phyloP scores from a whole-genome alignment of 73 alveolate species.

The Stentor roeselii region DNA sequence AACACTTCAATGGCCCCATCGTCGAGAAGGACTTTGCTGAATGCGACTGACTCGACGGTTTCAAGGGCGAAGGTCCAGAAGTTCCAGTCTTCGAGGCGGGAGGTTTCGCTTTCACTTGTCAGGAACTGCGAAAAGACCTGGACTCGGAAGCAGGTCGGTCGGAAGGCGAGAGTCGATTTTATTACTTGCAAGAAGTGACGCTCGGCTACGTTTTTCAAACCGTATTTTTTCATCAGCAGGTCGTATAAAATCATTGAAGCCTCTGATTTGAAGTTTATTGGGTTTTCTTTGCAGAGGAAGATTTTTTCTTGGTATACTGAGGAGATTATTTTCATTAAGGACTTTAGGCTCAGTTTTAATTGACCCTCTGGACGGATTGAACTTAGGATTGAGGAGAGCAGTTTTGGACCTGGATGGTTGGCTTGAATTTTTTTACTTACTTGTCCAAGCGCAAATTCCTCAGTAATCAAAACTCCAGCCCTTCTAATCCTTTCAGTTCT shows the following conservation, averaged over 20 bases:
- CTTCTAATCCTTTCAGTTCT: too few relatives aligned
- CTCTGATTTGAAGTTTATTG: not conserved
- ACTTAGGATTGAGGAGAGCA: not conserved
- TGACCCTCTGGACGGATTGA: not conserved
- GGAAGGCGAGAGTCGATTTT: not conserved
- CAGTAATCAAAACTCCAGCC: too few relatives aligned
- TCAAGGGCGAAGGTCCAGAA: not conserved
- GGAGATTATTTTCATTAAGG: not conserved
- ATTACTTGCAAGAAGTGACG: conserved; percentile 40
- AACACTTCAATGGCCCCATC: not conserved
- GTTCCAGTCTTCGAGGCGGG: not conserved
- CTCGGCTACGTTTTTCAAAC: conserved; percentile 73
- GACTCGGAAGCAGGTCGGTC: not conserved
- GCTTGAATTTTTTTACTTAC: not conserved
- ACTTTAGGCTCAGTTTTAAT: not conserved
- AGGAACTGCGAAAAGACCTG: not conserved
- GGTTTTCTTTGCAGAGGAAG: not conserved
- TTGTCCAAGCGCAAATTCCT: conserved; percentile 11
- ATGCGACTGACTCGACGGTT: not conserved
- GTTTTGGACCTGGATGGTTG: conserved; percentile 2
- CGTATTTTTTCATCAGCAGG: conserved; percentile 57
- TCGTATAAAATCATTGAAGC: conserved; percentile 37
- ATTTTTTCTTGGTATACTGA: not conserved
- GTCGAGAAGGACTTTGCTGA: not conserved
- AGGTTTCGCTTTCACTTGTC: not conserved